These are phyloP conservation scores for Chlorella sorokiniana DNA, from an alignment of 139 green algal species.

Conservation along the genomic window DNA sequence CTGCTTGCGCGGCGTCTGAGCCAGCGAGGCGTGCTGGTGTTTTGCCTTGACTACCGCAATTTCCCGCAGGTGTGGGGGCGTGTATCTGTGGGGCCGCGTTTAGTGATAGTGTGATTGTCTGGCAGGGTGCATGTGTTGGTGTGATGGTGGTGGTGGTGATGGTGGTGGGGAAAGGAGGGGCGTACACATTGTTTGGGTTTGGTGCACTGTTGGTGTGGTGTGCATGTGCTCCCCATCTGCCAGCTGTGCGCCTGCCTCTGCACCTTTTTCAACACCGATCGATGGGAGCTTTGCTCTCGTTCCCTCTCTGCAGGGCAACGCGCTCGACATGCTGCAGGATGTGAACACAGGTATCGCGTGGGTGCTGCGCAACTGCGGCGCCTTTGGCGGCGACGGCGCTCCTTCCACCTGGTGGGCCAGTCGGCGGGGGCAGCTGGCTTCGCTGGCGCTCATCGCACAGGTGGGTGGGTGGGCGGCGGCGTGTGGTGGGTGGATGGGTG, in stretches of 20 bases:
- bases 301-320: constrained; percentile 73
- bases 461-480: constrained; percentile 3
- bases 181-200: too few species aligned
- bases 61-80: constrained; percentile 68
- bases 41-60: constrained; percentile 95
- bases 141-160: too few species aligned
- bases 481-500: background rate
- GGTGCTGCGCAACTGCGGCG: constrained; percentile 69
- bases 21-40: constrained; percentile 83
- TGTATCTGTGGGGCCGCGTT: too few species aligned
- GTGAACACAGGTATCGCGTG: constrained; percentile 89
- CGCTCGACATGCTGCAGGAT: constrained; percentile 91
- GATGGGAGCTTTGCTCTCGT: too few species aligned
- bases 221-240: too few species aligned
- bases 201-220: too few species aligned
- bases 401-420: constrained; percentile 85
- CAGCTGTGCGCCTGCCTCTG: too few species aligned
- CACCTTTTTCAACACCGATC: background rate
- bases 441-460: constrained; percentile 79
- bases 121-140: too few species aligned
- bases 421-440: constrained; percentile 85
- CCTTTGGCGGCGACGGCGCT: constrained; percentile 78
- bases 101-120: too few species aligned
- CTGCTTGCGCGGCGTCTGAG: constrained; percentile 82
- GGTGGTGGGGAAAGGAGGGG: too few species aligned